Evolutionary conservation across 345 rosid species (phyloP).

Genomic region (Hibiscus mutabilis): DNA sequence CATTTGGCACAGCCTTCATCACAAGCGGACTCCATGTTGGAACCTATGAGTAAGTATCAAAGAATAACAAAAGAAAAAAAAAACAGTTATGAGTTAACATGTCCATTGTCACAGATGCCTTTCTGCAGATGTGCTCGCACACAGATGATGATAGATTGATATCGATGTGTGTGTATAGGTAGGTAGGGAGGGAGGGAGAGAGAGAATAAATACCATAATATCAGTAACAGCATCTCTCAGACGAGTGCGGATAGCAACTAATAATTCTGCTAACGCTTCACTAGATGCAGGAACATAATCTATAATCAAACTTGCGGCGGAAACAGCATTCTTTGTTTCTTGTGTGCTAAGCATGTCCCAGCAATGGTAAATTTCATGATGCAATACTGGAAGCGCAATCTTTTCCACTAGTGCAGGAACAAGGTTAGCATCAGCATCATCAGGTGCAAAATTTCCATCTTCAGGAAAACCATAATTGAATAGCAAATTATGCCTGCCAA

Average conservation of each 20-base stretch:
- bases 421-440: slow-evolving; percentile 82
- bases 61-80: neutral
- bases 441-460: slow-evolving; percentile 48
- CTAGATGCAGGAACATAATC: slow-evolving; percentile 73
- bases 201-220: slow-evolving; percentile 37
- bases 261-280: slow-evolving; percentile 56
- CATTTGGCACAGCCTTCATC: slow-evolving; percentile 79
- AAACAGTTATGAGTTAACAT: neutral
- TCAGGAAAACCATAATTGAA: slow-evolving; percentile 73
- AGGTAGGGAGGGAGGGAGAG: neutral
- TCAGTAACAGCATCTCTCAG: slow-evolving; percentile 63
- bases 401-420: slow-evolving; percentile 84
- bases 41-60: slow-evolving; percentile 37
- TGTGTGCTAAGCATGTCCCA: slow-evolving; percentile 86
- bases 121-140: neutral
- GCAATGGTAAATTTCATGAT: slow-evolving; percentile 74
- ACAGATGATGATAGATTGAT: neutral
- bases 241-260: slow-evolving; percentile 59
- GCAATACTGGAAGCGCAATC: slow-evolving; percentile 75
- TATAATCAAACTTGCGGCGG: slow-evolving; percentile 71
- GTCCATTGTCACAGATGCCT: neutral
- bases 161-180: neutral
- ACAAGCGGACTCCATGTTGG: slow-evolving; percentile 85
- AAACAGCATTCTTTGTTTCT: slow-evolving; percentile 77
- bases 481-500: slow-evolving; percentile 74